These are phyloP conservation scores for Elaphomyces granulatus DNA, from an alignment of 495 filamentous ascomycete species.

Conservation along the genomic window DNA sequence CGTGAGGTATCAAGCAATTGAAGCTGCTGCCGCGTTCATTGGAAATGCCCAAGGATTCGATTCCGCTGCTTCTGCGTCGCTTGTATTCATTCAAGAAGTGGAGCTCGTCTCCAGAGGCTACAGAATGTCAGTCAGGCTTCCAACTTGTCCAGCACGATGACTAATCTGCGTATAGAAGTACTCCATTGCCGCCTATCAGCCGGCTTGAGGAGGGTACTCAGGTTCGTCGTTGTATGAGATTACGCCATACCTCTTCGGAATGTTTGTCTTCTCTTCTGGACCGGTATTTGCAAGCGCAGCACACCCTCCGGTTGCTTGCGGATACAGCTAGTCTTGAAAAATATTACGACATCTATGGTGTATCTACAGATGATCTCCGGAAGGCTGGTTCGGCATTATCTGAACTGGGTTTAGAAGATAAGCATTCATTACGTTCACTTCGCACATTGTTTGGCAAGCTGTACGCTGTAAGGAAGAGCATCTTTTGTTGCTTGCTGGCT, in stretches of 20 bases:
- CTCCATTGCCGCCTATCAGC: conserved; percentile 70
- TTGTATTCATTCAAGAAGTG: conserved; percentile 88
- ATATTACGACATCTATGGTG: conserved; percentile 85
- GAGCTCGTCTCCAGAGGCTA: conserved; percentile 92
- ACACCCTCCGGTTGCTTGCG: conserved; percentile 52
- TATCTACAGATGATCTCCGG: conserved; percentile 60
- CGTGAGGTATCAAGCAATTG: conserved; percentile 60
- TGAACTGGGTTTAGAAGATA: conserved; percentile 51
- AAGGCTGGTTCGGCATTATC: conserved; percentile 48
- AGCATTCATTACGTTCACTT: conserved; percentile 63
- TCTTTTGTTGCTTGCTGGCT: conserved; percentile 74
- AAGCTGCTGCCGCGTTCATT: conserved; percentile 59
- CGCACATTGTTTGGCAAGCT: conserved; percentile 68
- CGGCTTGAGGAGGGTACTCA: conserved; percentile 67
- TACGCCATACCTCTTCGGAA: conserved; percentile 59
- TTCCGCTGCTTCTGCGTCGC: conserved; percentile 58
- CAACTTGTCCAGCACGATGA: conserved; percentile 3
- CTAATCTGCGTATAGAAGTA: conserved; percentile 42
- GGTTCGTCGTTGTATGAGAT: conserved; percentile 57
- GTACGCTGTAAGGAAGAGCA: conserved; percentile 64
- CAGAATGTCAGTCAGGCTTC: conserved; percentile 49
- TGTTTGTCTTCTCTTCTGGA: conserved; percentile 55
- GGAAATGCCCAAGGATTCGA: conserved; percentile 71
- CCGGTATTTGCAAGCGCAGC: conserved; percentile 51
- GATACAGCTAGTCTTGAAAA: conserved; percentile 70